Evolutionary conservation across 139 green algal species (phyloP).

Genomic region (Chlorella sp.): DNA sequence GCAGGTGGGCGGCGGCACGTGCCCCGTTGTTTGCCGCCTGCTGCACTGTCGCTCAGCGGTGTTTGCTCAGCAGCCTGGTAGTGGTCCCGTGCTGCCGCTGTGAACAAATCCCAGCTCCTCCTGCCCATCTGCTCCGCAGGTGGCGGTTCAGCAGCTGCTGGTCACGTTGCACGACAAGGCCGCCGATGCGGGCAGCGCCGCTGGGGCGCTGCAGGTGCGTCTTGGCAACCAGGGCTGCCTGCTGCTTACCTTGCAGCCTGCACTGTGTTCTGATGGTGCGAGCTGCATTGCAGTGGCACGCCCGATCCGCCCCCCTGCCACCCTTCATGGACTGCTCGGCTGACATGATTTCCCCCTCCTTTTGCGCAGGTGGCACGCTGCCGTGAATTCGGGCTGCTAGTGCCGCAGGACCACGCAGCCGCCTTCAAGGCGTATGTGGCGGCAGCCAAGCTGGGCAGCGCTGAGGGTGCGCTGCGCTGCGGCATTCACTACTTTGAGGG

Average conservation of each 20-base stretch:
- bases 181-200: neutral
- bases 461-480: slow-evolving; percentile 1
- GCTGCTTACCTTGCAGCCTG: neutral
- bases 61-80: too few relatives aligned
- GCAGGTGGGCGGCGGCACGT: neutral
- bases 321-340: too few relatives aligned
- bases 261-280: too few relatives aligned
- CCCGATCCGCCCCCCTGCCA: too few relatives aligned
- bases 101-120: too few relatives aligned
- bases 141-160: slow-evolving; percentile 1
- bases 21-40: too few relatives aligned
- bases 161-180: neutral
- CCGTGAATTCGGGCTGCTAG: slow-evolving; percentile 9
- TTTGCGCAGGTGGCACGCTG: slow-evolving; percentile 11
- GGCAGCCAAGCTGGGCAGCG: neutral
- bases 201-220: neutral
- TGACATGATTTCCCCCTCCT: too few relatives aligned
- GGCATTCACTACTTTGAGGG: slow-evolving; percentile 1
- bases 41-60: too few relatives aligned
- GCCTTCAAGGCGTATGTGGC: neutral
- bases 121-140: too few relatives aligned
- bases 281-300: too few relatives aligned
- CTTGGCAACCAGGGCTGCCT: too few relatives aligned
- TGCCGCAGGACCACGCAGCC: neutral
- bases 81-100: too few relatives aligned